Evolutionary conservation across 2,329 filamentous ascomycete genomes (phyloP), one percentile per base, ranked within the genome.

Genomic region (Tolypocladium sp.): DNA sequence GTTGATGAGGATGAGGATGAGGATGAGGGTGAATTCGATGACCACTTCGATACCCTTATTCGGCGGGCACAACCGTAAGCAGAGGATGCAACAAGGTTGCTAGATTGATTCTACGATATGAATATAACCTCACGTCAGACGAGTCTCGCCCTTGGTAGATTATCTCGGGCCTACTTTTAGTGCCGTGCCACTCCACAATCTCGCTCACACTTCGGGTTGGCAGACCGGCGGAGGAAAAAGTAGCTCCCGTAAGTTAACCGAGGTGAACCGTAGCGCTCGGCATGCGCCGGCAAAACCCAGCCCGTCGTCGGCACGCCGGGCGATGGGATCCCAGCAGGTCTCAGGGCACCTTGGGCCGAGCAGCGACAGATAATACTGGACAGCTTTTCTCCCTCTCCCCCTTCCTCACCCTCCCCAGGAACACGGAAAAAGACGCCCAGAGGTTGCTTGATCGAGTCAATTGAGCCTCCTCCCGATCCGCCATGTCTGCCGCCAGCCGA

Each of bases 401-500:
- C 41, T 33, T 40, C 22, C 53, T 58, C 49, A 25, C 37, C 22
- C 13, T 27, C 25, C 15, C 38, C 37, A 49, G 55, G 22, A 56
- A 33, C 38, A 30, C 38, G n/a, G 30, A 37, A 41, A 57, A 44
- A 41, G 25, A 33, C 49, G 44, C 20, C n/a, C n/a, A n/a, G 41
- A 27, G 38, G 53, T 30, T 25, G 52, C 58, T 40, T 42, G 53
- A 12, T n/a, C 44, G 49, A 22, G 15, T 27, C 38, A 38, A 27
- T 56, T 30, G n/a, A 30, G 33, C 44, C 17, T 51, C 44, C 17
- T 38, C 4, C 55, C 33, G 25, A 53, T 46, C 30, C 53, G 69
- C 64, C 69, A 83, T 83, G 81, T 83, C 81, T 72, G 77, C 78
- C 70, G 77, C 80, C 73, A 77, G 76, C 68, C 79, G 81, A 68